Percentiles rank a stretch among this genome's conserved stretches.
These are phyloP conservation scores for Metschnikowia shivogae DNA, from an alignment of 805 yeast species.

Conservation along the genomic window DNA sequence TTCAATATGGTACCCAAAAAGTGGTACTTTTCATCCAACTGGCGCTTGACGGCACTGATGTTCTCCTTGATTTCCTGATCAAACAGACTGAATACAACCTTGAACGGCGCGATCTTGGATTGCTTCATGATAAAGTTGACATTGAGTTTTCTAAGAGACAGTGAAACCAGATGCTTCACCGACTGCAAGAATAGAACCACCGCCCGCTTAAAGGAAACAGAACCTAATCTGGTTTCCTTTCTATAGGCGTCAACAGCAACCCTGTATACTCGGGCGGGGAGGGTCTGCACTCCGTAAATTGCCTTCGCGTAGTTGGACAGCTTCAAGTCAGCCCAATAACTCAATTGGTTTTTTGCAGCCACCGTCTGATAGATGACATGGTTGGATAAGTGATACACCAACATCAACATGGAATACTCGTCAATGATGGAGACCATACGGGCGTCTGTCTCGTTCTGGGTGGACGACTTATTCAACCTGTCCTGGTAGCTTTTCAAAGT, in stretches of 20 bases:
- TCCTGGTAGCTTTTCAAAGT: conserved; percentile 7
- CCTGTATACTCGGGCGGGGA: conserved; percentile 23
- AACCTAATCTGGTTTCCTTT: neutral
- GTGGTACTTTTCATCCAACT: conserved; percentile 22
- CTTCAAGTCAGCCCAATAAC: conserved; percentile 33
- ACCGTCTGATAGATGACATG: conserved; percentile 33
- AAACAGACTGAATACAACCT: conserved; percentile 21
- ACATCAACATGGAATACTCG: conserved; percentile 22
- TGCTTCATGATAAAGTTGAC: conserved; percentile 12
- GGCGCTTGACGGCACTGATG: conserved; percentile 17
- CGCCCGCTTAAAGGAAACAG: neutral
- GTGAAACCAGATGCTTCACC: conserved; percentile 1
- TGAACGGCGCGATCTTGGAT: conserved; percentile 12
- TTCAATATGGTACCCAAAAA: conserved; percentile 26
- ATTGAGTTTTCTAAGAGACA: conserved; percentile 8
- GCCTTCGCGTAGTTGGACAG: conserved; percentile 24
- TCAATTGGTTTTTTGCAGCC: conserved; percentile 27
- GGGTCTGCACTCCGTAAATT: conserved; percentile 32
- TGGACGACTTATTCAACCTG: conserved; percentile 1
- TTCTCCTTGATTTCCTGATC: conserved; percentile 26
- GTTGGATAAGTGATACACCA: conserved; percentile 28
- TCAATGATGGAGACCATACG: conserved; percentile 19
- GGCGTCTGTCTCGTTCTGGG: conserved; percentile 6
- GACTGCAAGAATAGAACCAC: conserved; percentile 3
- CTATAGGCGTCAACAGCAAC: conserved; percentile 2